Percentiles rank a stretch among this genome's conserved stretches.
phyloP scores from a whole-genome alignment of 768 basidiomycete species.

The Panaeolus papilionaceus region DNA sequence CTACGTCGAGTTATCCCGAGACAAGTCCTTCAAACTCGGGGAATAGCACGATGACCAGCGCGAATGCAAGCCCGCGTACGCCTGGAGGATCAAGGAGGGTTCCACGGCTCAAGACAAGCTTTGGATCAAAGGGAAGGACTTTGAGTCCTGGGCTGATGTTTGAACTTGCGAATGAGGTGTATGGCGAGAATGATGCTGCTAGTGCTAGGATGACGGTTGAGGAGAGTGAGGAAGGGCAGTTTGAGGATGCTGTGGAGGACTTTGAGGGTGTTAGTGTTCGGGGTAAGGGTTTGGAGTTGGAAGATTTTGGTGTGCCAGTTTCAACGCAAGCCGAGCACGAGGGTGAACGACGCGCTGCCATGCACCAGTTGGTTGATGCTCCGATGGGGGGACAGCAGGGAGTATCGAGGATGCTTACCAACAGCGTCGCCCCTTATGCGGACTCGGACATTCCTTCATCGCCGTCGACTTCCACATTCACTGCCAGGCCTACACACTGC shows the following conservation, averaged over 20 bases:
- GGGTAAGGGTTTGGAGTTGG: neutral
- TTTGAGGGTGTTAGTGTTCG: neutral
- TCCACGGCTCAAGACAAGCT: neutral
- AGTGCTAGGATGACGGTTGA: neutral
- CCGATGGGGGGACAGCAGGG: neutral
- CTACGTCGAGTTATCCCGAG: neutral
- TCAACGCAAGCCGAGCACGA: neutral
- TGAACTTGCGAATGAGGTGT: neutral
- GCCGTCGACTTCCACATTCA: neutral
- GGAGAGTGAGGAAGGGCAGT: slow-evolving; percentile 9
- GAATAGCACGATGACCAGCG: neutral
- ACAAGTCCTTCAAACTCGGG: neutral
- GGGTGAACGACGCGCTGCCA: neutral
- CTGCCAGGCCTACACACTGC: neutral
- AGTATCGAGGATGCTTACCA: neutral
- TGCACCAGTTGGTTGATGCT: neutral
- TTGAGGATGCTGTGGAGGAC: slow-evolving; percentile 6
- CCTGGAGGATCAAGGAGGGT: neutral
- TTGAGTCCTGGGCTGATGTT: slow-evolving; percentile 11
- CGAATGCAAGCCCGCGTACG: neutral
- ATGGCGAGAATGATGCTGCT: neutral
- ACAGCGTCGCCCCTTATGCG: neutral
- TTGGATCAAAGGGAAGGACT: slow-evolving; percentile 9
- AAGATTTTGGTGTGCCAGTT: neutral
- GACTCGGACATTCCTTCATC: neutral